Conservation (phyloP, 2,329 filamentous ascomycete genomes). For the Boeremia lycopersici region DNA sequence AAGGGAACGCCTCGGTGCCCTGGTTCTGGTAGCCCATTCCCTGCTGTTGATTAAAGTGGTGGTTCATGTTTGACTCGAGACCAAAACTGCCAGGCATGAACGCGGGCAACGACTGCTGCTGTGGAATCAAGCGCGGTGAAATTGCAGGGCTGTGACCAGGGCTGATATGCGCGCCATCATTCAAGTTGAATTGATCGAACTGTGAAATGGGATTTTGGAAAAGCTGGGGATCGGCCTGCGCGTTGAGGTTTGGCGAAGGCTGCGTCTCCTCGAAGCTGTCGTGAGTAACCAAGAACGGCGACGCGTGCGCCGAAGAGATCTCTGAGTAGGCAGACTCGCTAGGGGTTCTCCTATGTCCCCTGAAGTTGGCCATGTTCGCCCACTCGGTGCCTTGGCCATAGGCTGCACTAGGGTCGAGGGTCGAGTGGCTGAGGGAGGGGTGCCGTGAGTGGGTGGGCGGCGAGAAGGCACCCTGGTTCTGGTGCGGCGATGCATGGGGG, state of each 20-base stretch:
- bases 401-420: constrained; percentile 66
- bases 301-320: constrained; percentile 82
- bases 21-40: constrained; percentile 59
- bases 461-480: constrained; percentile 59
- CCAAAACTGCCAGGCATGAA: constrained; percentile 56
- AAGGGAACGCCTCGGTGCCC: constrained; percentile 56
- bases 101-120: constrained; percentile 62
- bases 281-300: constrained; percentile 77
- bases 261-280: constrained; percentile 80
- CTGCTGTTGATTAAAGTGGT: constrained; percentile 54
- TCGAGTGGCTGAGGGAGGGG: constrained; percentile 45
- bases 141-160: constrained; percentile 75
- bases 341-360: constrained; percentile 79
- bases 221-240: constrained; percentile 71
- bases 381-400: constrained; percentile 65
- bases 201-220: constrained; percentile 76
- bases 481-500: constrained; percentile 59
- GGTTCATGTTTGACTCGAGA: constrained; percentile 54
- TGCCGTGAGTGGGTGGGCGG: constrained; percentile 64
- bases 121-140: constrained; percentile 69
- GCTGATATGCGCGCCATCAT: constrained; percentile 56
- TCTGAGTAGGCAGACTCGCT: constrained; percentile 84
- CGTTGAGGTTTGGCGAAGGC: constrained; percentile 79
- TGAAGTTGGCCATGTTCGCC: constrained; percentile 68
- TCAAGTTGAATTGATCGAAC: constrained; percentile 79